phyloP scores from a whole-genome alignment of 768 basidiomycete genomes.

The Mycena polygramma region DNA sequence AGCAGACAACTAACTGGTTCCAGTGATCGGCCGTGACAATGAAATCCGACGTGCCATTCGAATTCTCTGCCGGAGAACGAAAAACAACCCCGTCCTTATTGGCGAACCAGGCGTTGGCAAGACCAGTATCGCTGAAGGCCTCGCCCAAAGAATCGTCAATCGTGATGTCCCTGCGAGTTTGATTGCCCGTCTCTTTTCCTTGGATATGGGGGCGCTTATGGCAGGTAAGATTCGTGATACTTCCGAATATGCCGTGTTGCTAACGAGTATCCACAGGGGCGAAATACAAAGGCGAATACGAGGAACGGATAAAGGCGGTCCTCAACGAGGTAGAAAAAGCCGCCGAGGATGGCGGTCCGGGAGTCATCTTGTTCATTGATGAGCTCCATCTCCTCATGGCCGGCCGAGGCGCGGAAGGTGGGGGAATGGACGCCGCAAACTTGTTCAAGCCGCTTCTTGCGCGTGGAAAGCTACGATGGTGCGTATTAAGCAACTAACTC shows the following conservation, averaged over 20 bases:
- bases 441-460: constrained; percentile 93
- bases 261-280: constrained; percentile 55
- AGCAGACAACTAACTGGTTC: background rate
- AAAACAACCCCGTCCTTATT: constrained; percentile 97
- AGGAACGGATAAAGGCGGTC: constrained; percentile 94
- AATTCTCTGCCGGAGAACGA: constrained; percentile 90
- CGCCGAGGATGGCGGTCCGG: constrained; percentile 76
- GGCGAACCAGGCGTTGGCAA: constrained; percentile 97
- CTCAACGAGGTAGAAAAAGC: constrained; percentile 95
- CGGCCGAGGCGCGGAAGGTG: constrained; percentile 83
- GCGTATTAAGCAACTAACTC: background rate
- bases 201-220: constrained; percentile 97
- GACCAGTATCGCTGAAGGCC: constrained; percentile 94
- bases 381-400: constrained; percentile 96
- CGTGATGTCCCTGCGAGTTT: constrained; percentile 88
- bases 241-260: background rate
- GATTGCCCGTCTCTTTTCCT: constrained; percentile 81
- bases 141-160: constrained; percentile 95
- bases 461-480: constrained; percentile 76
- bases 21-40: constrained; percentile 92
- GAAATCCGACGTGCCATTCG: constrained; percentile 90
- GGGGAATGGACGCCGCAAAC: constrained; percentile 95
- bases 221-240: constrained; percentile 56
- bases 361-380: constrained; percentile 95
- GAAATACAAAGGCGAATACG: constrained; percentile 95